phyloP scores from a whole-genome alignment of 805 yeast species.

The Wickerhamomyces bovis region DNA sequence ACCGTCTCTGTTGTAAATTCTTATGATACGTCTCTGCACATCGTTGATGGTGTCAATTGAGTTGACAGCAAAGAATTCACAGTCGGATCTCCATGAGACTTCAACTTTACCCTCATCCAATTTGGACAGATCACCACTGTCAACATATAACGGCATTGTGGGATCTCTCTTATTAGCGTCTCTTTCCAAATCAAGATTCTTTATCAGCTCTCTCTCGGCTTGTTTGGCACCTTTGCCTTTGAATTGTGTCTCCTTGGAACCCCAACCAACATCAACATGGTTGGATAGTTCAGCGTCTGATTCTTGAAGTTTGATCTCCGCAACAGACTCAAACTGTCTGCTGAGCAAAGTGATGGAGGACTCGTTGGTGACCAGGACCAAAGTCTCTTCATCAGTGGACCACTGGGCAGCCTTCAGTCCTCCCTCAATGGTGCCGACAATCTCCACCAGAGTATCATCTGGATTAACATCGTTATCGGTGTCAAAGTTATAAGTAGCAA shows the following conservation, averaged over 20 bases:
- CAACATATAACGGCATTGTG: slow-evolving; percentile 70
- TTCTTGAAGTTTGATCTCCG: slow-evolving; percentile 44
- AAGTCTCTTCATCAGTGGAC: slow-evolving; percentile 89
- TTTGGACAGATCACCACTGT: slow-evolving; percentile 55
- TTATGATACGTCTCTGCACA: slow-evolving; percentile 61
- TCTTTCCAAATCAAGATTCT: slow-evolving; percentile 56
- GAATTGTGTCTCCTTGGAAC: slow-evolving; percentile 93
- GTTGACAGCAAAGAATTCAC: slow-evolving; percentile 71
- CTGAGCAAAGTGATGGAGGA: slow-evolving; percentile 60
- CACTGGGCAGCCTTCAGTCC: slow-evolving; percentile 71
- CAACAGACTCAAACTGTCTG: slow-evolving; percentile 71
- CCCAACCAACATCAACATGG: slow-evolving; percentile 98
- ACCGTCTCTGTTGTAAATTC: slow-evolving; percentile 81
- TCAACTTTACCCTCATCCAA: slow-evolving; percentile 44
- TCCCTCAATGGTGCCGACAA: slow-evolving; percentile 79
- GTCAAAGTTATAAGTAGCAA: slow-evolving; percentile 52
- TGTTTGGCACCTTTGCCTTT: slow-evolving; percentile 89
- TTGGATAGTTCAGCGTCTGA: slow-evolving; percentile 64
- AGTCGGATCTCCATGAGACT: slow-evolving; percentile 95
- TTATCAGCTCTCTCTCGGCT: slow-evolving; percentile 52
- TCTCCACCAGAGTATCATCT: slow-evolving; percentile 52
- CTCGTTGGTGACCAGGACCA: slow-evolving; percentile 61
- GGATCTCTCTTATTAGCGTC: slow-evolving; percentile 78
- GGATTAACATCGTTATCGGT: slow-evolving; percentile 36
- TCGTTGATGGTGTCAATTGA: slow-evolving; percentile 40